Evolutionary conservation across 805 yeast species (phyloP).

Genomic region (Sungouiozyma intestinalis): DNA sequence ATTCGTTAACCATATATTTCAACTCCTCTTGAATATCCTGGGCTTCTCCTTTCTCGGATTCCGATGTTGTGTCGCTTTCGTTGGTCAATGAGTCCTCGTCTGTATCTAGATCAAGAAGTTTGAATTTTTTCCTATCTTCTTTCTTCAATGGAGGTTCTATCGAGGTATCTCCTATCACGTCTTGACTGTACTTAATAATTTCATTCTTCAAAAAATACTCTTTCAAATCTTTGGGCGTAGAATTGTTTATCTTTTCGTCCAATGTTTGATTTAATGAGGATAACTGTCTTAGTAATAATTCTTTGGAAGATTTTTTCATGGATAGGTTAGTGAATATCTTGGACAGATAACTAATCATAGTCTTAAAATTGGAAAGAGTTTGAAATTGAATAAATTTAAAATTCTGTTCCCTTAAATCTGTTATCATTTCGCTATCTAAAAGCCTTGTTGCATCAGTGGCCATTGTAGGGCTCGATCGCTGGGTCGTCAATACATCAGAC

Average conservation of each 20-base stretch:
- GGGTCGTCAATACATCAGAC: neutral
- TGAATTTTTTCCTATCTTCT: conserved; percentile 1
- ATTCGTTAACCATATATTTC: conserved; percentile 18
- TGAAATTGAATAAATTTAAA: conserved; percentile 22
- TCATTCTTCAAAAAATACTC: conserved; percentile 10
- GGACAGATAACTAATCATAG: conserved; percentile 15
- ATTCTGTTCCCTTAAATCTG: conserved; percentile 7
- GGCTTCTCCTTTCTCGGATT: neutral
- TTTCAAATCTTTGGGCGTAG: conserved; percentile 15
- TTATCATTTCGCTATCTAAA: conserved; percentile 2
- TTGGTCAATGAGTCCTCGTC: neutral
- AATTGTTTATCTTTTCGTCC: conserved; percentile 11
- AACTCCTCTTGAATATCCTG: conserved; percentile 14
- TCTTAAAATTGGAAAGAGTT: conserved; percentile 20
- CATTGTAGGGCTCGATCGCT: neutral
- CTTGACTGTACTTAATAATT: conserved; percentile 5
- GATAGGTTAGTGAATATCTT: conserved; percentile 21
- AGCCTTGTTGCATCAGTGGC: neutral
- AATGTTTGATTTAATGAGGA: conserved; percentile 16
- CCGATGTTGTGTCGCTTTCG: neutral
- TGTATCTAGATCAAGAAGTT: conserved; percentile 3
- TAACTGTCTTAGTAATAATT: conserved; percentile 16
- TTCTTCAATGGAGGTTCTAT: neutral
- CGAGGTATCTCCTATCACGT: neutral
- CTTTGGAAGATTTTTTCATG: conserved; percentile 20